These are phyloP conservation scores for Arctostaphylos glauca DNA, from an alignment of 148 eudicot species.

Conservation along the genomic window DNA sequence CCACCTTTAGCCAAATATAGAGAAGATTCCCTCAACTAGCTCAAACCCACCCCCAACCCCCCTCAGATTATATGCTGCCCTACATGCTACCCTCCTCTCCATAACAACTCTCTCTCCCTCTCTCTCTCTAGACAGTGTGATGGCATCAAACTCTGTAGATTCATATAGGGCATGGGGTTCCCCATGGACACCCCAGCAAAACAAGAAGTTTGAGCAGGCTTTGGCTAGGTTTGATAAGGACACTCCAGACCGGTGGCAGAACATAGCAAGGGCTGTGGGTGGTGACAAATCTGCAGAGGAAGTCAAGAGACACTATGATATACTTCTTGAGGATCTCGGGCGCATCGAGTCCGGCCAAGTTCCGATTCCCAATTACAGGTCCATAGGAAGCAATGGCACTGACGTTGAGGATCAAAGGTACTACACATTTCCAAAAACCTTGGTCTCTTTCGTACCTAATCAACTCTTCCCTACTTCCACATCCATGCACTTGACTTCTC, in stretches of 20 bases:
- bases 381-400: slow-evolving; percentile 16
- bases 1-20: slow-evolving; percentile 1
- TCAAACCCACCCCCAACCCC: background rate
- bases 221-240: slow-evolving; percentile 53
- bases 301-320: slow-evolving; percentile 47
- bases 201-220: slow-evolving; percentile 60
- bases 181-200: slow-evolving; percentile 48
- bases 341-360: slow-evolving; percentile 48
- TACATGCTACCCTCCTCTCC: background rate
- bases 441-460: too few species aligned
- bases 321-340: slow-evolving; percentile 43
- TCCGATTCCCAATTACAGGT: slow-evolving; percentile 51
- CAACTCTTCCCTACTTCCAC: too few species aligned
- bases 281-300: slow-evolving; percentile 54
- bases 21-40: background rate
- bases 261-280: slow-evolving; percentile 49
- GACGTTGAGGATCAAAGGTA: slow-evolving; percentile 35
- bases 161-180: slow-evolving; percentile 21
- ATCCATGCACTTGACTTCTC: too few species aligned
- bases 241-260: slow-evolving; percentile 58
- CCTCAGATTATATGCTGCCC: too few species aligned
- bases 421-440: too few species aligned
- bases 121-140: slow-evolving; percentile 6
- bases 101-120: too few species aligned
- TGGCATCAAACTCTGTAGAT: slow-evolving; percentile 39